Evolutionary conservation across 768 basidiomycete species (phyloP).

Genomic region (Cubamyces lactineus): DNA sequence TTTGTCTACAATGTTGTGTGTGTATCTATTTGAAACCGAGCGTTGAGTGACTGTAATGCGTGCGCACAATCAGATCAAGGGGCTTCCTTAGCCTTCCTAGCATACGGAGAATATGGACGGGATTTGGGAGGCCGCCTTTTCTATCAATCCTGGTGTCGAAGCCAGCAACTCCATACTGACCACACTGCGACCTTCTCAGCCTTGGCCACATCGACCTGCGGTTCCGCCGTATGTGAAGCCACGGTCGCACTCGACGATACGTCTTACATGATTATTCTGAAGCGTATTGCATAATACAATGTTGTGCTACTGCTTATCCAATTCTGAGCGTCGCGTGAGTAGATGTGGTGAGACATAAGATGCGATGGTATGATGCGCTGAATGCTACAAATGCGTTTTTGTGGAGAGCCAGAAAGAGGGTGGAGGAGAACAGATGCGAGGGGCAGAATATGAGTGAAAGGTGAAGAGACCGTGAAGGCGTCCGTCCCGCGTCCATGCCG

Average conservation of each 20-base stretch:
- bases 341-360: slow-evolving; percentile 7
- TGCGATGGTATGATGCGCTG: slow-evolving; percentile 16
- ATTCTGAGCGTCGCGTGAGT: slow-evolving; percentile 4
- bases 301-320: slow-evolving; percentile 22
- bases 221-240: no score
- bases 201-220: no score
- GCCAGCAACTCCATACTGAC: no score
- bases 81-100: no score
- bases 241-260: no score
- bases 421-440: not conserved
- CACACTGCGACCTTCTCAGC: no score
- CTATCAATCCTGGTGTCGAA: no score
- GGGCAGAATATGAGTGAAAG: not conserved
- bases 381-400: slow-evolving; percentile 17
- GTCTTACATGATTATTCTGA: not conserved
- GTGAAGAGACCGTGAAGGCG: slow-evolving; percentile 4
- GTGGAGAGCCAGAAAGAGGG: not conserved
- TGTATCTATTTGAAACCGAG: no score
- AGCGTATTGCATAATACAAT: slow-evolving; percentile 5
- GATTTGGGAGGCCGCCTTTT: no score
- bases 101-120: no score
- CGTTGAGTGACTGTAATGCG: no score
- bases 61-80: no score
- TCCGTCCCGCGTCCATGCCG: slow-evolving; percentile 18
- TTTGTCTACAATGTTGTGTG: not conserved